Evolutionary conservation across 352 stramenopile genomes (phyloP), one percentile per base, ranked within the genome.

Genomic region (Pythium rhizo-oryzae): DNA sequence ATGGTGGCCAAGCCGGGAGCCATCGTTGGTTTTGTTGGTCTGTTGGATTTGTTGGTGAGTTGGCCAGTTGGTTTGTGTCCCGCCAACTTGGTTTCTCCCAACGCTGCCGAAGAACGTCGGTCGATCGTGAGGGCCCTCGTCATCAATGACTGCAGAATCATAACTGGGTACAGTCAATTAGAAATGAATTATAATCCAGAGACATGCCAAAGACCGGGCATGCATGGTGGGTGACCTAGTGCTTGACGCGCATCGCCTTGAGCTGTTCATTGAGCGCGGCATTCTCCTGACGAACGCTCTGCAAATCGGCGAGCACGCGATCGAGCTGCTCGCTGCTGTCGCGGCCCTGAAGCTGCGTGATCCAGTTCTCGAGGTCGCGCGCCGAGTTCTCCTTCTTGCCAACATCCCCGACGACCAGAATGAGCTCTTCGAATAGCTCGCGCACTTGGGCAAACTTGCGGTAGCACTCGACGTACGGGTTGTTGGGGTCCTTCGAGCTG

Each of bases 331-430:
- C 76, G 25, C 76, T 82, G 55, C 77, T 90, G 56, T 94, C 83
- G 44, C 89, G 88, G 21, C 77, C 75, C 46, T 92, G 71, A 1
- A 96, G 74, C 65, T 95, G 86, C 16, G 79, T 80, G 59, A 94
- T 92, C 86, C 89, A 96, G 46, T 90, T 95, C 30, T 91, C 80
- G 25, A 96, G 61, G 61, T 96, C 90, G 6, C 89, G 82, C 13
- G 77, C 70, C 11, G 77, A 65, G 57, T 95, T 94, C 28, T 96
- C 89, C 54, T 87, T 88, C 62, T 90, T 91, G 8, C 90, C 89
- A 8, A 90, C 79, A 35, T 93, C 82, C 1, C 75, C 71, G 8
- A 92, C 66, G 30, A 87, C 76, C 24, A 77, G 11, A 41, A 97
- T 84, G 16, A 96, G 75, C 62, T 93, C 80, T 50, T 97, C 89